Evolutionary conservation across 768 basidiomycete genomes (phyloP), one percentile per base, ranked within the genome.

Genomic region (Amanita subjunquillea): DNA sequence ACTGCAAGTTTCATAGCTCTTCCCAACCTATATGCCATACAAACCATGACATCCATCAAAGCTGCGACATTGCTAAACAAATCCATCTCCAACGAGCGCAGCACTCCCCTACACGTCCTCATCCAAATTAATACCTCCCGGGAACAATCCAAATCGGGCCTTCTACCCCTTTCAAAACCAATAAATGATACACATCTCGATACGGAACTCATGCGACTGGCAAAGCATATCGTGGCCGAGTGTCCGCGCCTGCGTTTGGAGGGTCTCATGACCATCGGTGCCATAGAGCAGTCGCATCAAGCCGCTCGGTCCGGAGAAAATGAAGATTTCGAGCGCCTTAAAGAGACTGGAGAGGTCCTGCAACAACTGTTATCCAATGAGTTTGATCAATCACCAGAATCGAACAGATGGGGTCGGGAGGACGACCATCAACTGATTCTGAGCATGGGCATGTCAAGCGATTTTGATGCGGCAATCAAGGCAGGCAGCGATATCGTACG

Each of bases 391-490:
- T 37, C 41, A 20, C 58, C 54, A 12, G 58, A 58, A 22, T 58
- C 20, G 6, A 51, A 59, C 56, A 60, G 51, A 29, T 79, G 79
- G 78, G 85, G 83, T 10, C 66, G 72, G 23, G 73, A 73, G 23
- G 57, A 57, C 6, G 65, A 66, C 2, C 79, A 80, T 12, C 65
- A 63, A 55, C 63, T 91, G 49, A 25, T 84, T 59, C 61, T 91
- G 64, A 91, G 89, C 54, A 97, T 96, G 93, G 95, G 95, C 6
- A 97, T 97, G 95, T 94, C 91, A 48, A 85, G 83, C 56, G 95
- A 98, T 61, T 98, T 92, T 61, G 89, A 86, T 63, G 79, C 83
- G 27, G 96, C 95, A 3, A 67, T 97, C 46, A 77, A 72, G 63
- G 80, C 82, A 10, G 95, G 93, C 1, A 87, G 90, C 59, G 83